phyloP scores from a whole-genome alignment of 805 yeast species.

The Yarrowia hollandica region DNA sequence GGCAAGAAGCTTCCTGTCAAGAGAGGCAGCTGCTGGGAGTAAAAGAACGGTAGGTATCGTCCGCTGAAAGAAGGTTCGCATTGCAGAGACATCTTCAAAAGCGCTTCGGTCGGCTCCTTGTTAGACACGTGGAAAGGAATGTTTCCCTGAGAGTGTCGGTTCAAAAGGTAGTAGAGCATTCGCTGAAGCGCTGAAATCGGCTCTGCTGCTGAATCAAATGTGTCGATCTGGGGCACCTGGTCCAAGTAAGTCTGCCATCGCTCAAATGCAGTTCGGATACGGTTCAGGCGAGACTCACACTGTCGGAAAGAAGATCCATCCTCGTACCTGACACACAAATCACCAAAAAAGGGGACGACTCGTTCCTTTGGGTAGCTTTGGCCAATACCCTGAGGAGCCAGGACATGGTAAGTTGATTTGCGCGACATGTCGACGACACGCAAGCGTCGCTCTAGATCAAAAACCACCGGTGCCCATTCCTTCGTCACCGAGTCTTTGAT shows the following conservation, averaged over 20 bases:
- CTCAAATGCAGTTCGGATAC: conserved; percentile 68
- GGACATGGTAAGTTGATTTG: conserved; percentile 64
- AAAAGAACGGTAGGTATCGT: conserved; percentile 46
- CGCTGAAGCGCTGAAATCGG: conserved; percentile 43
- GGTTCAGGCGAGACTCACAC: conserved; percentile 63
- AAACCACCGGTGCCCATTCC: conserved; percentile 92
- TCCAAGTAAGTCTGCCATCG: conserved; percentile 78
- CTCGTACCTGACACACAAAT: conserved; percentile 57
- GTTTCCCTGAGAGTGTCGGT: conserved; percentile 44
- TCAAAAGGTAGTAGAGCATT: conserved; percentile 50
- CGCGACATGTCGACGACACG: conserved; percentile 57
- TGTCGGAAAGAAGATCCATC: conserved; percentile 49
- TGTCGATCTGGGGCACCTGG: conserved; percentile 49
- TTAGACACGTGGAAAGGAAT: conserved; percentile 40
- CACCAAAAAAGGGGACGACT: conserved; percentile 91
- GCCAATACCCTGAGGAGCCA: conserved; percentile 88
- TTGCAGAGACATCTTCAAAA: conserved; percentile 64
- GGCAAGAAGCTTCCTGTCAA: conserved; percentile 65
- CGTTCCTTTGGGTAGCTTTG: conserved; percentile 68
- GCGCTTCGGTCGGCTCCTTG: conserved; percentile 41
- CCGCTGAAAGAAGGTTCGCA: conserved; percentile 64
- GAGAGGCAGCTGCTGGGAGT: conserved; percentile 55
- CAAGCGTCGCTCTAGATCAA: conserved; percentile 78
- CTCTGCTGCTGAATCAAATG: conserved; percentile 38
- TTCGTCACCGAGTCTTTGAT: conserved; percentile 61